These are phyloP conservation scores for Amaranthus cruentus DNA, from an alignment of 148 eudicot species.

Conservation along the genomic window DNA sequence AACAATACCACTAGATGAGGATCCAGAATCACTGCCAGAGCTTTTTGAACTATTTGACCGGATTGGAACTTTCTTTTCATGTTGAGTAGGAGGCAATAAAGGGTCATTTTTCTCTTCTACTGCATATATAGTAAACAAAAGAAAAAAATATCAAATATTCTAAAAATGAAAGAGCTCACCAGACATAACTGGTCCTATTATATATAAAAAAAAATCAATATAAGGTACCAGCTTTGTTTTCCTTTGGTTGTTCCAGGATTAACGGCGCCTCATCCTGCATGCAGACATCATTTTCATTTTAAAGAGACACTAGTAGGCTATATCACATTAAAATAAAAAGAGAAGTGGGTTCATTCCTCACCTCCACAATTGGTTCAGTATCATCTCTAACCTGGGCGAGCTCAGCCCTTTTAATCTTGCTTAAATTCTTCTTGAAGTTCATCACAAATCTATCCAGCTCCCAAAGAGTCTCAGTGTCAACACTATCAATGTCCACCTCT, in stretches of 20 bases:
- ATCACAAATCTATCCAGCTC: conserved; percentile 92
- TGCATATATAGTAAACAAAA: conserved; percentile 1
- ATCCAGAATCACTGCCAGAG: conserved; percentile 68
- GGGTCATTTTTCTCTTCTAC: conserved; percentile 42
- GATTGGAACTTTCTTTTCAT: conserved; percentile 38
- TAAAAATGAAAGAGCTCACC: conserved; percentile 2
- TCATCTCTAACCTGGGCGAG: conserved; percentile 35
- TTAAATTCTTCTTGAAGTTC: conserved; percentile 69
- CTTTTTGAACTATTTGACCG: conserved; percentile 53
- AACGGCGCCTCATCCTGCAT: conserved; percentile 38
- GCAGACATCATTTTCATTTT: neutral
- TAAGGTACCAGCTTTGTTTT: conserved; percentile 46
- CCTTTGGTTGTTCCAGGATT: conserved; percentile 37
- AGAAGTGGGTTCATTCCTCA: conserved; percentile 11
- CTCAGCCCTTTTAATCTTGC: conserved; percentile 76
- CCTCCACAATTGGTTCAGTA: conserved; percentile 39
- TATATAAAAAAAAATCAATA: neutral
- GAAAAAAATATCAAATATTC: neutral
- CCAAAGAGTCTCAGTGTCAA: conserved; percentile 94
- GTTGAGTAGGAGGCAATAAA: conserved; percentile 38
- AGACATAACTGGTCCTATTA: neutral
- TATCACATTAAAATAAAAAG: neutral
- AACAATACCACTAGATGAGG: conserved; percentile 48
- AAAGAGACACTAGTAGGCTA: conserved; percentile 7
- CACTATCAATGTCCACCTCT: conserved; percentile 87